A percentile compares a stretch with the other conserved stretches of the same genome.
Evolutionary conservation across 1,284 basidiomycete species (phyloP).

Genomic region (Butyriboletus appendiculatus): DNA sequence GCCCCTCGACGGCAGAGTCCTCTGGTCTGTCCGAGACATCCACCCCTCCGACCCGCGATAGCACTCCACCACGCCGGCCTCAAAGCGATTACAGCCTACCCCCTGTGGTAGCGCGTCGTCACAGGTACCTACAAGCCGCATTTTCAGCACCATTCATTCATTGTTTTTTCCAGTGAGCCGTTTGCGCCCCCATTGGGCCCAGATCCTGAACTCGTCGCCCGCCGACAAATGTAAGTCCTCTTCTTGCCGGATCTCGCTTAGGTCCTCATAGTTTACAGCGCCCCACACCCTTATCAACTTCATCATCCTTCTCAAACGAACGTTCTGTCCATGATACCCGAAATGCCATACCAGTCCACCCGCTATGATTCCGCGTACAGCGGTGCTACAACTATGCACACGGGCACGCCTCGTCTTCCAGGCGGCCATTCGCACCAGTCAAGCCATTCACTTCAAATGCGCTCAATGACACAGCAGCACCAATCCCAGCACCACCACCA

Average conservation of each 20-base stretch:
- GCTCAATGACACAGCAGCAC: constrained; percentile 41
- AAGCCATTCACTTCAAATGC: constrained; percentile 42
- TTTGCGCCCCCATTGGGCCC: constrained; percentile 42
- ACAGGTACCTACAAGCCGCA: constrained; percentile 43
- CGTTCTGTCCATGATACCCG: constrained; percentile 57
- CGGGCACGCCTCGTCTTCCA: constrained; percentile 26
- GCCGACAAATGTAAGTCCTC: constrained; percentile 50
- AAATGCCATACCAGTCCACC: constrained; percentile 51
- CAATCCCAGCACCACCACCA: constrained; percentile 18
- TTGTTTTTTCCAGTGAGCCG: constrained; percentile 20
- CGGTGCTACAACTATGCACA: constrained; percentile 24
- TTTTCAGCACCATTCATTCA: neutral
- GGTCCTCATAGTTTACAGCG: constrained; percentile 25
- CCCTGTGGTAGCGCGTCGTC: constrained; percentile 52
- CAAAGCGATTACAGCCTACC: constrained; percentile 53
- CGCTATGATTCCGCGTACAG: constrained; percentile 52
- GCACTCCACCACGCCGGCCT: constrained; percentile 53
- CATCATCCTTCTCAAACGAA: constrained; percentile 44
- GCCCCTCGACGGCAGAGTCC: constrained; percentile 65
- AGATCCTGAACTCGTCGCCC: constrained; percentile 42
- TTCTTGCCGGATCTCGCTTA: neutral
- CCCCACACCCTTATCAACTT: constrained; percentile 34
- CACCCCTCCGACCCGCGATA: constrained; percentile 64
- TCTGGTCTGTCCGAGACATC: constrained; percentile 61
- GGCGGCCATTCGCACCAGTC: constrained; percentile 40